Percentiles rank a stretch among this genome's conserved stretches.
Evolutionary conservation across 805 yeast species (phyloP).

Genomic region (Barnettozyma pratensis): DNA sequence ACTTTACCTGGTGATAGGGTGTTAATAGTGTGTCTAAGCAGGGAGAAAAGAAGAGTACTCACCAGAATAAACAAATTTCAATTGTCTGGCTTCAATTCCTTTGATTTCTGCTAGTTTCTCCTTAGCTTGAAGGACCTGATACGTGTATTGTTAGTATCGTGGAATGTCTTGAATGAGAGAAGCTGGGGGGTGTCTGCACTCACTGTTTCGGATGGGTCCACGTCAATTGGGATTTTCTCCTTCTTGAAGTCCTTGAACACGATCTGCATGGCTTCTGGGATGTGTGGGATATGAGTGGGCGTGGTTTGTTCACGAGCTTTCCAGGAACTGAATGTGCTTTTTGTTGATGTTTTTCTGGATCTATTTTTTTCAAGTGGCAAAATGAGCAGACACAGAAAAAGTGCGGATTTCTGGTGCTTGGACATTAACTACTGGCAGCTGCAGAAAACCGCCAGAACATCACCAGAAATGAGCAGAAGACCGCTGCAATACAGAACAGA

Average conservation of each 20-base stretch:
- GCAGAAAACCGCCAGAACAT: background rate
- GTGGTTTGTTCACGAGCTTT: no score
- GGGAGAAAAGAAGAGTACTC: constrained; percentile 7
- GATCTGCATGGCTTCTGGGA: constrained; percentile 52
- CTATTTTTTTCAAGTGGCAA: background rate
- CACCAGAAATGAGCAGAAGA: constrained; percentile 21
- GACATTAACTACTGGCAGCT: background rate
- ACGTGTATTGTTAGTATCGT: background rate
- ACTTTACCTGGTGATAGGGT: constrained; percentile 52
- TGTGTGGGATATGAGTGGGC: background rate
- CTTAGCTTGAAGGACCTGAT: constrained; percentile 60
- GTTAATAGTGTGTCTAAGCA: background rate
- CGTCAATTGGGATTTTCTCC: constrained; percentile 75
- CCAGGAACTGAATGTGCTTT: background rate
- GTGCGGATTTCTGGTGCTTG: background rate
- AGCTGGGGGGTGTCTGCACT: constrained; percentile 20
- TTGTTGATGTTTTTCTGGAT: background rate
- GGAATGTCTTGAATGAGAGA: background rate
- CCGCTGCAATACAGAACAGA: constrained; percentile 22
- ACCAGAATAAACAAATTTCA: constrained; percentile 89
- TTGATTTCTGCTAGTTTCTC: constrained; percentile 64
- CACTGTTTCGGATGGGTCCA: constrained; percentile 65
- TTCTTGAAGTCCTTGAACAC: constrained; percentile 90
- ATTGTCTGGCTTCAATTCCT: constrained; percentile 63
- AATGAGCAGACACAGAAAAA: background rate